These are phyloP conservation scores for Paracoccidioides lutzii DNA, from an alignment of 2,329 filamentous ascomycete genomes.

Conservation along the genomic window DNA sequence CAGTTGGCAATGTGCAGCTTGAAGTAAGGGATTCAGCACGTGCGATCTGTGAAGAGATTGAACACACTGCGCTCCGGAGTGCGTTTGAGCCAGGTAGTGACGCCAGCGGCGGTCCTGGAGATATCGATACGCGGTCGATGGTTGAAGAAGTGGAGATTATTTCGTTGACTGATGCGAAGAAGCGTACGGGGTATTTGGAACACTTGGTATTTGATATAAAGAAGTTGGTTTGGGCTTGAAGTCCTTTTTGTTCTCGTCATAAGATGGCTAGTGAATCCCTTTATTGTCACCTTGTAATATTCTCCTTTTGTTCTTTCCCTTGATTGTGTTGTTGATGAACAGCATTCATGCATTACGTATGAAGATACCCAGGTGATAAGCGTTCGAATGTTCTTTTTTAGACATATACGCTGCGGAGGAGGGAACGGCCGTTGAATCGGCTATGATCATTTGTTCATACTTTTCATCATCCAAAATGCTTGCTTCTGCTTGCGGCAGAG, in stretches of 20 bases:
- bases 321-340: neutral
- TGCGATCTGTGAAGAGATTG: slow-evolving; percentile 63
- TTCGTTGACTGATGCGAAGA: slow-evolving; percentile 69
- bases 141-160: slow-evolving; percentile 60
- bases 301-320: neutral
- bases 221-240: slow-evolving; percentile 72
- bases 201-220: slow-evolving; percentile 81
- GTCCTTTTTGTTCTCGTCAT: neutral
- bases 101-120: slow-evolving; percentile 16
- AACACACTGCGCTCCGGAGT: slow-evolving; percentile 45
- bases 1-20: slow-evolving; percentile 14
- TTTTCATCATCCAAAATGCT: too few relatives aligned
- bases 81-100: slow-evolving; percentile 26
- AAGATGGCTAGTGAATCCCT: neutral
- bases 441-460: neutral
- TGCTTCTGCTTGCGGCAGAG: too few relatives aligned
- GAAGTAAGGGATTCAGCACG: slow-evolving; percentile 43
- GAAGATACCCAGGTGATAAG: neutral
- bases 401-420: neutral
- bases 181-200: slow-evolving; percentile 74
- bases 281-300: neutral
- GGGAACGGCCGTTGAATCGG: neutral
- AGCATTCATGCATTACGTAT: neutral
- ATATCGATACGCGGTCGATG: slow-evolving; percentile 23
- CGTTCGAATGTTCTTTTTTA: neutral